phyloP scores from a whole-genome alignment of 2,329 filamentous ascomycete genomes.

The Bertia moriformis region DNA sequence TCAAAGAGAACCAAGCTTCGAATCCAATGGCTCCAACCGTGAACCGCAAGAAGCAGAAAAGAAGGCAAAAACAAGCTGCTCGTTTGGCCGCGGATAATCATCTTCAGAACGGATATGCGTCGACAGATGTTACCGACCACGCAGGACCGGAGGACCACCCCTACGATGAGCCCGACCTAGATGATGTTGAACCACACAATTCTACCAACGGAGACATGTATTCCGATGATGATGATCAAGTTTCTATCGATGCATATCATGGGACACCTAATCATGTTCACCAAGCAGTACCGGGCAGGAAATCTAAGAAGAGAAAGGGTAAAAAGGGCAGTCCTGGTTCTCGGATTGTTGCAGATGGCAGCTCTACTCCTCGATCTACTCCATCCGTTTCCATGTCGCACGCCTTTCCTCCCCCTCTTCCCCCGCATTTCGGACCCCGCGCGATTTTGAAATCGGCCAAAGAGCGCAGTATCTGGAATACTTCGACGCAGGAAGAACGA shows the following conservation, averaged over 20 bases:
- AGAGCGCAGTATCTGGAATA: slow-evolving; percentile 93
- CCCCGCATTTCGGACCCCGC: slow-evolving; percentile 12
- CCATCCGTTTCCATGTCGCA: neutral
- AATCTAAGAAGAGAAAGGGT: neutral
- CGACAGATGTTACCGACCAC: neutral
- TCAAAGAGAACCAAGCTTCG: neutral
- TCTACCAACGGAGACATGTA: neutral
- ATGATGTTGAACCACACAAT: neutral
- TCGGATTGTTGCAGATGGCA: neutral
- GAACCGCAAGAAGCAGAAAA: slow-evolving; percentile 1
- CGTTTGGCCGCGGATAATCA: neutral
- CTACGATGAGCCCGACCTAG: neutral
- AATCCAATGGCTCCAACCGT: neutral
- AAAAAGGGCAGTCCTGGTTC: neutral
- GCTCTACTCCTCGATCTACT: neutral
- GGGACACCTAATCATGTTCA: no score
- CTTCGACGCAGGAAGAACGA: slow-evolving; percentile 80
- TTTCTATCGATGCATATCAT: neutral
- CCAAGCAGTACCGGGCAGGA: neutral
- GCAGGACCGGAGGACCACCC: neutral
- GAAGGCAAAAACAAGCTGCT: slow-evolving; percentile 1
- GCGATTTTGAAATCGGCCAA: slow-evolving; percentile 28
- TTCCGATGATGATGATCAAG: neutral
- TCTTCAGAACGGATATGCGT: neutral
- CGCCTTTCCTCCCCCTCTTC: neutral